These are phyloP conservation scores for Mycena alexandri DNA, from an alignment of 768 basidiomycete genomes.

Conservation along the genomic window DNA sequence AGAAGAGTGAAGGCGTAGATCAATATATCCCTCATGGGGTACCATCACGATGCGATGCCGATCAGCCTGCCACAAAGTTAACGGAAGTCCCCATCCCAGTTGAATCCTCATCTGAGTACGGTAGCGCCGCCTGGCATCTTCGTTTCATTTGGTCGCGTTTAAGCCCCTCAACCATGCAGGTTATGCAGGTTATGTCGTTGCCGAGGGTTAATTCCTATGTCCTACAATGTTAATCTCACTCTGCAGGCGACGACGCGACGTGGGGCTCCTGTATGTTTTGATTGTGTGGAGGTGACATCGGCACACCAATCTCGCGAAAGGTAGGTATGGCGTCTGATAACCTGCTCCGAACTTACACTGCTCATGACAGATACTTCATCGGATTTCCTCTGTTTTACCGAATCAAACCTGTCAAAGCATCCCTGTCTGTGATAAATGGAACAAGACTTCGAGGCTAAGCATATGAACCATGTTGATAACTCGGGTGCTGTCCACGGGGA, in stretches of 20 bases:
- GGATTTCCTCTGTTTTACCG: slow-evolving; percentile 8
- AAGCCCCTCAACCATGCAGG: slow-evolving; percentile 3
- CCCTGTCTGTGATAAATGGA: slow-evolving; percentile 19
- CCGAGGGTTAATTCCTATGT: slow-evolving; percentile 25
- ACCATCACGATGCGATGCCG: too few relatives aligned
- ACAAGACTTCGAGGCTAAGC: not conserved
- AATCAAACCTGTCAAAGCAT: slow-evolving; percentile 26
- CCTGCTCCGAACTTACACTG: slow-evolving; percentile 32
- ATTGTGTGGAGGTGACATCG: slow-evolving; percentile 20
- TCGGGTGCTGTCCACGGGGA: too few relatives aligned
- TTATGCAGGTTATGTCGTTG: not conserved
- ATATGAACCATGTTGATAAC: too few relatives aligned
- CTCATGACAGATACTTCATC: slow-evolving; percentile 14
- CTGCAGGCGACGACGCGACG: too few relatives aligned
- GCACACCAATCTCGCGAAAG: slow-evolving; percentile 1
- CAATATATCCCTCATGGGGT: not conserved
- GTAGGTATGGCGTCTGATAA: slow-evolving; percentile 28
- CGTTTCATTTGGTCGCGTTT: slow-evolving; percentile 20
- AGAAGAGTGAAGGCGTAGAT: not conserved
- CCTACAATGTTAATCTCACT: slow-evolving; percentile 16
- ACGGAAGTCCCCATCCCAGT: not conserved
- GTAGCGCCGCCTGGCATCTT: not conserved
- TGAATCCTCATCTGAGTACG: slow-evolving; percentile 4
- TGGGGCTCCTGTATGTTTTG: slow-evolving; percentile 22
- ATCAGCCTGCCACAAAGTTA: not conserved